phyloP scores from a whole-genome alignment of 139 green algal genomes.

The Chlamydomonas schloesseri region DNA sequence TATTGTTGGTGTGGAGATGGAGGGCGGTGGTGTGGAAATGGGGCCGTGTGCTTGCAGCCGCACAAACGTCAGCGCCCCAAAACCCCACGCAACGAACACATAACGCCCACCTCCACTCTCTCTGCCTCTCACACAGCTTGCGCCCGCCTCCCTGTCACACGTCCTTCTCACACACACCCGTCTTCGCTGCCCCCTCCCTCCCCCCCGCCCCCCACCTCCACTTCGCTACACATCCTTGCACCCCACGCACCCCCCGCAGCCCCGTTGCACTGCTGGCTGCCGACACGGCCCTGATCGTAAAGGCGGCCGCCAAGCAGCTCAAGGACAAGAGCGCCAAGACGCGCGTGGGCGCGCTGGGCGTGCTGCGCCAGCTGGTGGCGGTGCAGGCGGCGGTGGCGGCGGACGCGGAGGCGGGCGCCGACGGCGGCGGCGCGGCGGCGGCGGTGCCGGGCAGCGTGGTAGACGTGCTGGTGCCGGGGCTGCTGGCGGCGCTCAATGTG shows the following conservation, averaged over 20 bases:
- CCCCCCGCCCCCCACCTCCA: not conserved
- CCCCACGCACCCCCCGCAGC: conserved; percentile 42
- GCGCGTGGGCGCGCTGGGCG: conserved; percentile 71
- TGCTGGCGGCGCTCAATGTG: conserved; percentile 76
- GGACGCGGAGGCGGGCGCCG: conserved; percentile 40
- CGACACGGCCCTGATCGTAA: conserved; percentile 73
- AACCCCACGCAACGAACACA: too few species aligned
- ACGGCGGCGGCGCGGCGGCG: too few species aligned
- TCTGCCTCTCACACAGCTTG: too few species aligned
- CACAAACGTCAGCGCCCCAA: too few species aligned
- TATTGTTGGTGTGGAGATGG: too few species aligned
- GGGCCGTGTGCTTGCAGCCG: too few species aligned
- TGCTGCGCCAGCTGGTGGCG: conserved; percentile 82
- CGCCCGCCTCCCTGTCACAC: too few species aligned
- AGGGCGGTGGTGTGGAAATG: too few species aligned
- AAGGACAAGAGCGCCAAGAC: conserved; percentile 84
- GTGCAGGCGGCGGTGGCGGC: conserved; percentile 79
- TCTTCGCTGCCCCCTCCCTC: too few species aligned
- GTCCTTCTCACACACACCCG: too few species aligned
- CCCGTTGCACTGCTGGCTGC: conserved; percentile 58
- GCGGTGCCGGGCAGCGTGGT: conserved; percentile 48
- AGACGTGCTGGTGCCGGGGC: conserved; percentile 72
- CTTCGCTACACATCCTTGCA: too few species aligned
- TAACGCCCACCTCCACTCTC: too few species aligned
- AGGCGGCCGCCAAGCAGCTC: conserved; percentile 74